Conservation (phyloP, 2,329 filamentous ascomycete species). For the Trichothecium roseum region DNA sequence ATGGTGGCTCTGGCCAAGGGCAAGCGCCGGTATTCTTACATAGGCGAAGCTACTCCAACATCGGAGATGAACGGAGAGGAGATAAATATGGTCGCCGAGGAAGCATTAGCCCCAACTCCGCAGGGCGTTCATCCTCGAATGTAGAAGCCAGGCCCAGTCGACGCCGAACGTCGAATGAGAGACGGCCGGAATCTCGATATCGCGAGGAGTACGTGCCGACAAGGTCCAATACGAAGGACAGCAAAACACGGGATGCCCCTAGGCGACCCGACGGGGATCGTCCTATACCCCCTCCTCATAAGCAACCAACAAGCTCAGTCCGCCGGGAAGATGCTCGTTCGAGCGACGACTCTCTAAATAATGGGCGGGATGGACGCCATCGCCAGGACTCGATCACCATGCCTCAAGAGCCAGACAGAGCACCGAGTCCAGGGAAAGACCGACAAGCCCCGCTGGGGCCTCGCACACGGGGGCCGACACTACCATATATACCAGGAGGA, state of each 20-base stretch:
- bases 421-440: no score
- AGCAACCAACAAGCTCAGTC: slow-evolving; percentile 6
- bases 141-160: slow-evolving; percentile 11
- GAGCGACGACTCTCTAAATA: slow-evolving; percentile 25
- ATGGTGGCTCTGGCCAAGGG: no score
- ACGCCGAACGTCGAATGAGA: slow-evolving; percentile 22
- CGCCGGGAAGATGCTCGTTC: slow-evolving; percentile 25
- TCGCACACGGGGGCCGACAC: slow-evolving; percentile 22
- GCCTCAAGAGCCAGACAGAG: slow-evolving; percentile 19
- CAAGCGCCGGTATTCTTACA: not conserved
- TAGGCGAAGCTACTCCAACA: slow-evolving; percentile 19
- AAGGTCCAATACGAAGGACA: slow-evolving; percentile 18
- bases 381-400: slow-evolving; percentile 22
- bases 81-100: slow-evolving; percentile 5
- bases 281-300: slow-evolving; percentile 12
- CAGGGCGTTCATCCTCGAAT: slow-evolving; percentile 10
- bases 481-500: slow-evolving; percentile 8
- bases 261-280: slow-evolving; percentile 3
- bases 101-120: slow-evolving; percentile 1
- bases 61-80: slow-evolving; percentile 13
- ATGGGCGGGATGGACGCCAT: slow-evolving; percentile 15
- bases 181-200: slow-evolving; percentile 11
- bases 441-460: no score
- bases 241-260: slow-evolving; percentile 3
- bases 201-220: slow-evolving; percentile 7